phyloP scores from a whole-genome alignment of 176 grass and related monocot genomes.

The Aegilops longissima region DNA sequence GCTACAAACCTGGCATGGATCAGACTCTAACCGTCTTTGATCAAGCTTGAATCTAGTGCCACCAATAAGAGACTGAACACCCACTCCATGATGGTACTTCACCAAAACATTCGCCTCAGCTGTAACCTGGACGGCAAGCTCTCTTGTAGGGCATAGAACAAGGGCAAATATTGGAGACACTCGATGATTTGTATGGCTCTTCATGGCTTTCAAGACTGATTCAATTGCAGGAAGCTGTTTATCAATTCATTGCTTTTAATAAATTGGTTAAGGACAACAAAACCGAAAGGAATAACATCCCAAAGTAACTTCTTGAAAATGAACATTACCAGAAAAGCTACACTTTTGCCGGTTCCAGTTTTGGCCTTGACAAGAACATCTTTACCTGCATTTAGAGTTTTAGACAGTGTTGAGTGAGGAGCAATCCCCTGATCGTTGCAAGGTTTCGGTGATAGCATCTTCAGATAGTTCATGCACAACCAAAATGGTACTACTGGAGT shows the following conservation, averaged over 20 bases:
- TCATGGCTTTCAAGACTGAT: constrained; percentile 77
- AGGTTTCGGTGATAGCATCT: neutral
- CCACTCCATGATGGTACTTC: constrained; percentile 79
- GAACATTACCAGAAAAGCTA: constrained; percentile 85
- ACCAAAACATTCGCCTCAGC: constrained; percentile 86
- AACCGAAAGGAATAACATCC: constrained; percentile 20
- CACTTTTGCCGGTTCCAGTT: constrained; percentile 92
- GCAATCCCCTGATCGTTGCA: neutral
- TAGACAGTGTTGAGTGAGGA: neutral
- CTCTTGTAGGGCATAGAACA: constrained; percentile 88
- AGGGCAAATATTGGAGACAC: constrained; percentile 80
- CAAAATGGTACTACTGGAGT: neutral
- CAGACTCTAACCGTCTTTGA: constrained; percentile 79
- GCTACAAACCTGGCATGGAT: constrained; percentile 77
- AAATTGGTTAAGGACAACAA: constrained; percentile 33
- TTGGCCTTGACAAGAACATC: constrained; percentile 92
- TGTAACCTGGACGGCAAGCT: constrained; percentile 85
- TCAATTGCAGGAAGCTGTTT: constrained; percentile 99
- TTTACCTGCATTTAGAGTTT: constrained; percentile 53
- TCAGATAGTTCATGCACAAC: constrained; percentile 9
- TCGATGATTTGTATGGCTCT: constrained; percentile 55
- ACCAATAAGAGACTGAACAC: constrained; percentile 89
- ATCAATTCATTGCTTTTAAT: constrained; percentile 49
- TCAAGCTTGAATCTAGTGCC: constrained; percentile 92
- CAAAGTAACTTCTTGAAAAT: constrained; percentile 17